These are phyloP conservation scores for Tricholoma hemisulphureum DNA, from an alignment of 768 basidiomycete species.

Conservation along the genomic window DNA sequence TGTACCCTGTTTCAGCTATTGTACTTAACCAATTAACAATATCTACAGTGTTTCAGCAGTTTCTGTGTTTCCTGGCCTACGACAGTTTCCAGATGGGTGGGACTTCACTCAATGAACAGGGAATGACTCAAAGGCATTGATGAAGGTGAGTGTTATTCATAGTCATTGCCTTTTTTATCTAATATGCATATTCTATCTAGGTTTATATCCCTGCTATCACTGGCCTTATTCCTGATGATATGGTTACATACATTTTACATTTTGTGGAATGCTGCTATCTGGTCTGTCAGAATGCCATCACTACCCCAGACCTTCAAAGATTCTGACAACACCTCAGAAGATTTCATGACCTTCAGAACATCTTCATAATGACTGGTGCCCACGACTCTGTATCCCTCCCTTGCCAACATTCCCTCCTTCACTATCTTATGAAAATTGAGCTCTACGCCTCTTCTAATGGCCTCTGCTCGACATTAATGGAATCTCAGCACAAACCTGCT, in stretches of 20 bases:
- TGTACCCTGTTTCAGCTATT: no score
- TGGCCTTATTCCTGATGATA: background rate
- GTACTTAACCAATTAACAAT: no score
- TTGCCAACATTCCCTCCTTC: constrained; percentile 6
- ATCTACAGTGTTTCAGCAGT: background rate
- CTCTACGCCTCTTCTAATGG: no score
- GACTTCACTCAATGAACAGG: background rate
- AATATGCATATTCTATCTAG: no score
- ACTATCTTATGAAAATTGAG: background rate
- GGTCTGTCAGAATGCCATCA: constrained; percentile 2
- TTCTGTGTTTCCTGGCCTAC: no score
- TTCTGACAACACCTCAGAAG: constrained; percentile 2
- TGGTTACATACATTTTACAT: background rate
- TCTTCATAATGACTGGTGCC: constrained; percentile 1
- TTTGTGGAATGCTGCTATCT: constrained; percentile 10
- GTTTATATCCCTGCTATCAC: background rate
- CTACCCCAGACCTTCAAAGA: background rate
- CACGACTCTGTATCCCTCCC: constrained; percentile 9
- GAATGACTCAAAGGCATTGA: background rate
- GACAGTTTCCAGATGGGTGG: no score
- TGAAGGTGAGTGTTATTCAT: background rate
- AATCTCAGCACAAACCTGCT: background rate
- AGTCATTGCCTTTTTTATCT: no score
- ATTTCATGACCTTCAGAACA: constrained; percentile 8
- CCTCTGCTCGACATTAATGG: background rate